phyloP scores from a whole-genome alignment of 2,329 filamentous ascomycete species.

The Pseudogymnoascus sp. region DNA sequence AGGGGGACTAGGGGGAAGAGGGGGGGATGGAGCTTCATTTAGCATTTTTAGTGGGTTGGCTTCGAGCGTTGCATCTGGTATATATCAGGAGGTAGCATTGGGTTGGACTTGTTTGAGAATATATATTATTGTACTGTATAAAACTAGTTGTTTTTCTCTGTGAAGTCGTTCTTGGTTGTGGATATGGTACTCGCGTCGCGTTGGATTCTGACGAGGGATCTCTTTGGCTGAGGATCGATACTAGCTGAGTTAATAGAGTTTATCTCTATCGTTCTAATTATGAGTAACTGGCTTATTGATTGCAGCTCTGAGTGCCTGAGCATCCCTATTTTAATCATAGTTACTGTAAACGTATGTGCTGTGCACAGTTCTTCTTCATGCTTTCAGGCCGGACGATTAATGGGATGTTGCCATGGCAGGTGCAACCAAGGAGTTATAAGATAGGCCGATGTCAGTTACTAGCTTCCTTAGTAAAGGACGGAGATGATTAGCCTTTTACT shows the following conservation, averaged over 20 bases:
- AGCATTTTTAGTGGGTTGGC: neutral
- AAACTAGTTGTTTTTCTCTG: neutral
- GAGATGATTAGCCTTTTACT: neutral
- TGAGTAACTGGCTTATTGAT: neutral
- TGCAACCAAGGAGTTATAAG: neutral
- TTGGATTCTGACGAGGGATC: neutral
- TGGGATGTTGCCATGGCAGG: neutral
- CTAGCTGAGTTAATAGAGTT: neutral
- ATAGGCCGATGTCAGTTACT: neutral
- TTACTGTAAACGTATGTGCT: neutral
- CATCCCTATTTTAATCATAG: neutral
- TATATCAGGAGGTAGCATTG: neutral
- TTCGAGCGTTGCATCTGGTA: neutral
- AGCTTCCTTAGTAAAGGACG: neutral
- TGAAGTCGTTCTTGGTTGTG: neutral
- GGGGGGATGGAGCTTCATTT: neutral
- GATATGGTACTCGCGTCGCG: neutral
- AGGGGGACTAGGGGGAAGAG: neutral
- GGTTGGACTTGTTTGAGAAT: neutral
- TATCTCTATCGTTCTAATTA: neutral
- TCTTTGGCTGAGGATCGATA: neutral
- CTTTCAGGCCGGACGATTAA: neutral
- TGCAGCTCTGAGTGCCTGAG: neutral
- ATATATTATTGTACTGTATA: neutral
- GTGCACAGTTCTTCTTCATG: neutral